Evolutionary conservation across 768 basidiomycete species (phyloP).

Genomic region (Candolleomyces eurysporus): DNA sequence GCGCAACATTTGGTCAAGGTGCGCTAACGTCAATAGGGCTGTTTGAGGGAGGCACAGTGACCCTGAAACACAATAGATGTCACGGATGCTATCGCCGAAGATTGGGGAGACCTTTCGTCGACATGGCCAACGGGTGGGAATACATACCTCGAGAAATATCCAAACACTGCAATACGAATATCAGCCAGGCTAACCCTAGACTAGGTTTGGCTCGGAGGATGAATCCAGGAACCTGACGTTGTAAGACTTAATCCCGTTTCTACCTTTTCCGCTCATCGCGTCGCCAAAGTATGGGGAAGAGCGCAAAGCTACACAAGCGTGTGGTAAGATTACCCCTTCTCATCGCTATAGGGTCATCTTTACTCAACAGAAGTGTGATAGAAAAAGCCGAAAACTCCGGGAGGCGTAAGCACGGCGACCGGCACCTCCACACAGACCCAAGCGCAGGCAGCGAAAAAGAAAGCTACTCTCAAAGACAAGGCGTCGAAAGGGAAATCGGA

Average conservation of each 20-base stretch:
- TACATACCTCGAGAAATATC: conserved; percentile 63
- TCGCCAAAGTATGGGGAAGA: conserved; percentile 52
- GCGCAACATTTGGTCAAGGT: conserved; percentile 91
- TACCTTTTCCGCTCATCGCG: background rate
- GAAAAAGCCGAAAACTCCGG: conserved; percentile 38
- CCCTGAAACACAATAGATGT: conserved; percentile 45
- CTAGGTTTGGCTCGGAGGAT: too few relatives aligned
- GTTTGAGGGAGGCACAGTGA: too few relatives aligned
- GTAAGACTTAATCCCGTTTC: background rate
- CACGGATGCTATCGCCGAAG: conserved; percentile 75
- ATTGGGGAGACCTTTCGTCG: conserved; percentile 86
- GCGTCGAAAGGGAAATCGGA: conserved; percentile 20
- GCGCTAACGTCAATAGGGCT: too few relatives aligned
- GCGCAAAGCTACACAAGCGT: conserved; percentile 65
- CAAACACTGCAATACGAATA: too few relatives aligned
- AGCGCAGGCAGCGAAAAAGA: conserved; percentile 47
- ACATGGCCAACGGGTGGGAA: conserved; percentile 74
- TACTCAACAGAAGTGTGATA: conserved; percentile 18
- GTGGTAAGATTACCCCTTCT: conserved; percentile 35
- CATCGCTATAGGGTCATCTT: background rate
- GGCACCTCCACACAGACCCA: conserved; percentile 29
- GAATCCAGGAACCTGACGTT: too few relatives aligned
- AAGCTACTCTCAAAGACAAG: conserved; percentile 47
- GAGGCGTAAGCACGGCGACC: conserved; percentile 13
- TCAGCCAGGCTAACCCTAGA: too few relatives aligned